These are phyloP conservation scores for Aspergillus aculeatinus DNA, from an alignment of 2,329 filamentous ascomycete genomes.

Conservation along the genomic window DNA sequence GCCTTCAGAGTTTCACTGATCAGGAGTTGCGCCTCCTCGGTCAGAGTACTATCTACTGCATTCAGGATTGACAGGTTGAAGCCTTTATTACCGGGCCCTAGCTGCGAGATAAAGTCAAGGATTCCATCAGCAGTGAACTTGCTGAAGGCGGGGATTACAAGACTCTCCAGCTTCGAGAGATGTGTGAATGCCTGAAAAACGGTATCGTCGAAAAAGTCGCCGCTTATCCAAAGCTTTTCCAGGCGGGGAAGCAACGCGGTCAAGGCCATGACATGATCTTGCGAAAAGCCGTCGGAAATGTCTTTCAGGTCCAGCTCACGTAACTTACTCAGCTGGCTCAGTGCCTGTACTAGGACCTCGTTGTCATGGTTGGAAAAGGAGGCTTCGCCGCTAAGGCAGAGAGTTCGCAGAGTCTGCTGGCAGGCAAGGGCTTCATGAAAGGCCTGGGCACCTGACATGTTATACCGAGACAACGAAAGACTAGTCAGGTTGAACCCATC, in stretches of 20 bases:
- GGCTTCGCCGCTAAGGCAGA: constrained; percentile 33
- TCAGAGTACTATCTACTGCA: constrained; percentile 21
- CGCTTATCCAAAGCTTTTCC: constrained; percentile 35
- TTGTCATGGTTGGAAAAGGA: constrained; percentile 27
- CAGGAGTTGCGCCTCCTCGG: constrained; percentile 28
- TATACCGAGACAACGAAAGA: constrained; percentile 32
- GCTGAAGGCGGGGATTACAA: constrained; percentile 34
- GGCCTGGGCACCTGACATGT: constrained; percentile 19
- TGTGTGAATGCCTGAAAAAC: constrained; percentile 27
- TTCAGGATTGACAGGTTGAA: constrained; percentile 32
- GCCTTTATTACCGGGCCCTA: constrained; percentile 30
- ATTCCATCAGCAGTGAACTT: constrained; percentile 34
- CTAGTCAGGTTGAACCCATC: constrained; percentile 26
- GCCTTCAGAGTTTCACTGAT: constrained; percentile 28
- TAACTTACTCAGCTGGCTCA: constrained; percentile 30
- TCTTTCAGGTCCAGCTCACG: constrained; percentile 35
- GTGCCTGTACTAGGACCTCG: constrained; percentile 29
- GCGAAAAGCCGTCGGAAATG: constrained; percentile 34
- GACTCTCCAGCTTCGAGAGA: constrained; percentile 28
- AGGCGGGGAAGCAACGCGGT: constrained; percentile 30
- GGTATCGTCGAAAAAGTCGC: constrained; percentile 29
- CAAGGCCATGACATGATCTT: constrained; percentile 30
- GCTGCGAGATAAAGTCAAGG: constrained; percentile 30
- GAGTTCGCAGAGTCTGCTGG: constrained; percentile 28
- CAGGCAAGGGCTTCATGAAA: constrained; percentile 31